These are phyloP conservation scores for Ustilago sp. DNA, from an alignment of 1,284 basidiomycete species.

Conservation along the genomic window DNA sequence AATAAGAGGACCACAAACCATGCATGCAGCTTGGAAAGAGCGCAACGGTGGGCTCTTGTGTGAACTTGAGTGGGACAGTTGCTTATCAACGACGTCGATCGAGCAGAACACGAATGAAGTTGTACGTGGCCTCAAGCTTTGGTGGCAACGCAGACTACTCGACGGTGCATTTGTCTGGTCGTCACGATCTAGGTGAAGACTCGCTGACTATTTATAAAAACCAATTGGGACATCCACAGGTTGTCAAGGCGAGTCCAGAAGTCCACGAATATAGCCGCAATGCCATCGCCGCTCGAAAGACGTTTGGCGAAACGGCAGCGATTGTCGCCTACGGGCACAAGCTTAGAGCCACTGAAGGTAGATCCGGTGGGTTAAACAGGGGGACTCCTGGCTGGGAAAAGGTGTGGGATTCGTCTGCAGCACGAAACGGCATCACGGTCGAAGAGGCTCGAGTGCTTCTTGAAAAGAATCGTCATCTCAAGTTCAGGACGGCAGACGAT, in stretches of 20 bases:
- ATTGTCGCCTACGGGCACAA: conserved; percentile 10
- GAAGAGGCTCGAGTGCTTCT: neutral
- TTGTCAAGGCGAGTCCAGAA: neutral
- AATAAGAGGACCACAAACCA: no score
- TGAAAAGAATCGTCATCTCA: neutral
- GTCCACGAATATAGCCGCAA: neutral
- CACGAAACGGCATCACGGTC: neutral
- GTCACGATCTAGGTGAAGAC: neutral
- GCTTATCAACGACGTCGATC: no score
- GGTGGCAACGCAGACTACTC: neutral
- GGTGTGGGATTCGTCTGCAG: neutral
- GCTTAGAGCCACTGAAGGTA: neutral
- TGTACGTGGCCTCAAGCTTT: no score
- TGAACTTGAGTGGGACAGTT: no score
- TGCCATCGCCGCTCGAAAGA: neutral
- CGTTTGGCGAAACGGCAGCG: conserved; percentile 18
- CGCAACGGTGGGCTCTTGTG: no score
- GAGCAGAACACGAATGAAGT: no score
- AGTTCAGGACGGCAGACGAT: neutral
- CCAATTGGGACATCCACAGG: no score
- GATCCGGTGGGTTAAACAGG: neutral
- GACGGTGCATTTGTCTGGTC: neutral
- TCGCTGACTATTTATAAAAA: neutral
- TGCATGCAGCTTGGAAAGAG: no score
- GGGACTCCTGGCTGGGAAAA: neutral